Percentiles rank a stretch among this genome's conserved stretches.
These are phyloP conservation scores for Nectriaceae sp. DNA, from an alignment of 2,329 filamentous ascomycete species.

Conservation along the genomic window DNA sequence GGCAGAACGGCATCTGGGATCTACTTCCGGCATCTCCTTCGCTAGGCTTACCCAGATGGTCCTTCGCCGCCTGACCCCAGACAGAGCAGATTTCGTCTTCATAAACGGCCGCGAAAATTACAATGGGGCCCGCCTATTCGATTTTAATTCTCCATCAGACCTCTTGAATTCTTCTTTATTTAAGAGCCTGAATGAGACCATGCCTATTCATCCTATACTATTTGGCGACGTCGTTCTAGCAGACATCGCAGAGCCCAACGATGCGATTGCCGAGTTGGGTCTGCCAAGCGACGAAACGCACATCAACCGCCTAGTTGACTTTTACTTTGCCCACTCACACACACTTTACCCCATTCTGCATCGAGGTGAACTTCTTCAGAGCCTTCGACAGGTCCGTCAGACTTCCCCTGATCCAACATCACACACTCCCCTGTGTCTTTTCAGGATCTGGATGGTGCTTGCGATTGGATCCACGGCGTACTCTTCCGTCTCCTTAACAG, in stretches of 20 bases:
- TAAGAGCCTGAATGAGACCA: conserved; percentile 23
- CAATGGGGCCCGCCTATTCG: conserved; percentile 11
- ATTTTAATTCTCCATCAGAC: conserved; percentile 28
- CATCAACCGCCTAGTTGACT: conserved; percentile 36
- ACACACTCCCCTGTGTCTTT: conserved; percentile 37
- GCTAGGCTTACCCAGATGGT: conserved; percentile 45
- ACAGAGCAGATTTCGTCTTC: conserved; percentile 45
- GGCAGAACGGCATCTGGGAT: conserved; percentile 46
- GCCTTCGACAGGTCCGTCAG: conserved; percentile 31
- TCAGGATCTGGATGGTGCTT: conserved; percentile 50
- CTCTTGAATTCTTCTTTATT: conserved; percentile 24
- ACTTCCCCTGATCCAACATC: conserved; percentile 30
- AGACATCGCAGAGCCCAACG: conserved; percentile 25
- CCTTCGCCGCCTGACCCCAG: conserved; percentile 42
- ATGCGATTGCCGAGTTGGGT: conserved; percentile 12
- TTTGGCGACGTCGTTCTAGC: conserved; percentile 33
- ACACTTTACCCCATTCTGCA: conserved; percentile 48
- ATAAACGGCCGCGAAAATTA: conserved; percentile 20
- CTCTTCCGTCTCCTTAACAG: conserved; percentile 43
- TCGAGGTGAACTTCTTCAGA: conserved; percentile 34
- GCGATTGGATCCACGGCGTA: conserved; percentile 48
- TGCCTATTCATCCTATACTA: conserved; percentile 29
- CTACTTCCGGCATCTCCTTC: conserved; percentile 46
- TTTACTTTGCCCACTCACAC: conserved; percentile 50
- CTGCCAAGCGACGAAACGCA: conserved; percentile 27